These are phyloP conservation scores for Diplocarpon mali DNA, from an alignment of 2,329 filamentous ascomycete species.

Conservation along the genomic window DNA sequence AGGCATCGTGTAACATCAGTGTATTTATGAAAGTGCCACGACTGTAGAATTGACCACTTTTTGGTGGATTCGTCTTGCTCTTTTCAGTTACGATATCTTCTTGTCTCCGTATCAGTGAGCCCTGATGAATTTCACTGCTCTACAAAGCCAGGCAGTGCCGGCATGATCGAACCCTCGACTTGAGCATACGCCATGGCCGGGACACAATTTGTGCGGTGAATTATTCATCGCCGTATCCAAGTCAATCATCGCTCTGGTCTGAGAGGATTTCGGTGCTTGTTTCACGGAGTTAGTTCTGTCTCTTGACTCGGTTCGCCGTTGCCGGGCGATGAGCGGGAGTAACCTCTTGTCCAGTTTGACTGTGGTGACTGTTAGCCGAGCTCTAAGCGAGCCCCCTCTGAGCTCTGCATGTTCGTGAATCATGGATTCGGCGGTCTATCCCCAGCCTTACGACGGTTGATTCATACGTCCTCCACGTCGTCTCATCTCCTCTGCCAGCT, in stretches of 20 bases:
- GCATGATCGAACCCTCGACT: no score
- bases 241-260: not conserved
- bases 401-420: not conserved
- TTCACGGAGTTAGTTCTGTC: not conserved
- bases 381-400: not conserved
- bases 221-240: not conserved
- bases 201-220: not conserved
- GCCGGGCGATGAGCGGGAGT: no score
- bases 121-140: no score
- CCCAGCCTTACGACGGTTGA: not conserved
- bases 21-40: slow-evolving; percentile 7
- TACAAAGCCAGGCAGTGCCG: no score
- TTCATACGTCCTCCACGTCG: not conserved
- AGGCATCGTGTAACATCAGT: slow-evolving; percentile 12
- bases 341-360: not conserved
- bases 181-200: not conserved
- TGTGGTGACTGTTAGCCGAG: not conserved
- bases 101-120: not conserved
- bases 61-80: not conserved
- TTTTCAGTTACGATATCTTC: not conserved
- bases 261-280: not conserved
- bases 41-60: not conserved
- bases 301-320: no score
- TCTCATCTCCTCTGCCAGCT: no score
- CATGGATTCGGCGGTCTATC: not conserved